Evolutionary conservation across 2,329 filamentous ascomycete species (phyloP), one percentile per base, ranked within the genome.

Genomic region (Neophaeococcomyces aloes): DNA sequence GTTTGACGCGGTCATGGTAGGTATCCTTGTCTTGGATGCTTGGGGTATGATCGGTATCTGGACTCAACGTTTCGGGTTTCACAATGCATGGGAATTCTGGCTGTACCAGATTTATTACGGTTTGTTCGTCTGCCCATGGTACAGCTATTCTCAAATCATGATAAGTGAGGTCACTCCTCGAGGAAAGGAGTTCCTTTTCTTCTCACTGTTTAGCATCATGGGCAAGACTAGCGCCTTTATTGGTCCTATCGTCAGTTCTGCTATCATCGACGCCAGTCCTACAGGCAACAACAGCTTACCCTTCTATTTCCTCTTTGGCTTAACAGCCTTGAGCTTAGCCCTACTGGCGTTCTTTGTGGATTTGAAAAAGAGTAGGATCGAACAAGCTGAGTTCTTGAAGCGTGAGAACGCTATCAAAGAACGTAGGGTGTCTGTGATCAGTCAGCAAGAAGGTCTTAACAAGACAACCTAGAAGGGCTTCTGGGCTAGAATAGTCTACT

Each of bases 131-230:
- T 49, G 50, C 35, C 78, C 79, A 0, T 83, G 78, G 78, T 83
- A 82, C 59, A 77, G 74, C 37, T 83, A 83, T 59, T 76, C 72
- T 0, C 79, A 83, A 57, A 82, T 79, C 53, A 79, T 83, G 72
- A 83, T 83, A 51, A 76, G 72, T 2, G 79, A 81, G 52, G 77
- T 83, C 2, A 81, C 78, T 0, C 79, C 79, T 0, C 68, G 76
- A 4, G 79, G 79, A 29, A 77, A 81, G 54, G 80, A 83, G 51
- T 82, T 81, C 53, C 63, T 83, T 8, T 83, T 83, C 66, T 84
- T 83, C 68, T 74, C 70, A 36, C 60, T 83, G 1, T 83, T 83
- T 61, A 78, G 72, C 48, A 80, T 83, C 53, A 52, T 53, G 47
- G 78, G 79, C 34, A 83, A 83, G 61, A 79, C 78, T 0, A 78